Base-by-base conservation (phyloP, 441 rosid species). In the Macaranga tanarius region DNA sequence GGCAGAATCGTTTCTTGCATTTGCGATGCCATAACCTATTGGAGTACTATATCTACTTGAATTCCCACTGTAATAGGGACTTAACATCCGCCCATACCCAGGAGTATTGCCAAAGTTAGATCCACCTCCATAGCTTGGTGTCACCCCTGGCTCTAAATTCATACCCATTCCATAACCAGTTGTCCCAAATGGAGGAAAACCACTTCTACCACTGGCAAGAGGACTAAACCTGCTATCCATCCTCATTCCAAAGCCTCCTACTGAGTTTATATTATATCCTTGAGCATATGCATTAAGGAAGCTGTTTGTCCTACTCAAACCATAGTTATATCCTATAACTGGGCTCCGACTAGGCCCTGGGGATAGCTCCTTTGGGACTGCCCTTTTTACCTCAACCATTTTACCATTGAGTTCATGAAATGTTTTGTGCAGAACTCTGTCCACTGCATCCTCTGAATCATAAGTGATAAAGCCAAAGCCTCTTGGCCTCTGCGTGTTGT, bases 401-500 rank as follows among this genome's bases (percentile, higher is more conserved):
- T 93, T 93, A 58, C 97, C 98, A 67, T 91, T 93, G 68, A 93
- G 89, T 79, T 93, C 98, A 78, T 93, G 98, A 76, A 91, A 93
- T 51, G 90, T 91, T 79, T 86, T 92, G 64, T 86, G 87, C 85
- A 93, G 77, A 48, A 89, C 98, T 78, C 85, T 88, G 70, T 92
- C 97, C 75, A 90, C 97, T 0, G 97, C 92, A 65, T 93, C 98
- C 80, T 91, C 98, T 19, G 93, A 82, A 78, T 93, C 98, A 68
- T 90, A 93, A 73, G 98, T 93, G 74, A 93, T 92, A 78, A 93
- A 93, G 56, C 98, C 98, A 20, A 93, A 92, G 58, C 98, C 98
- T 77, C 98, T 89, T 67, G 98, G 98, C 87, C 98, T 90, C 70
- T 92, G 96, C 4, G 98, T 93, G 85, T 90, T 92, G 87, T 93